Evolutionary conservation across 2,329 filamentous ascomycete genomes (phyloP).

Genomic region (Trichoderma citrinoviride): DNA sequence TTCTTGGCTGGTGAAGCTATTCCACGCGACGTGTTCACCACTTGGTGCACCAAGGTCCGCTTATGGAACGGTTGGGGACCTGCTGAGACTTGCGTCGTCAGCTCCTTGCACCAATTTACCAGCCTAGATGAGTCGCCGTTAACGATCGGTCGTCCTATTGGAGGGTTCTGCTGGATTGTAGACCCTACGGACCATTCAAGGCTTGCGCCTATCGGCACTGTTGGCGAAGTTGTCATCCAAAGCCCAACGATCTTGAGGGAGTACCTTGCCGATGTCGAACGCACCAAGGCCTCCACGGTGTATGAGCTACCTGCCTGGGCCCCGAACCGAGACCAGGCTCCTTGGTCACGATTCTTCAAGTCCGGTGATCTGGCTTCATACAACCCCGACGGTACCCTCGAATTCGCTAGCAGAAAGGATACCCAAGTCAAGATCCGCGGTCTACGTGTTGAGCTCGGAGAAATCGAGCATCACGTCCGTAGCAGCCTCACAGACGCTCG

Average conservation of each 20-base stretch:
- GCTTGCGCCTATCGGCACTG: constrained; percentile 27
- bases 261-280: constrained; percentile 41
- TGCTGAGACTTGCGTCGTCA: constrained; percentile 38
- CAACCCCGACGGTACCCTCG: constrained; percentile 38
- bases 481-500: neutral
- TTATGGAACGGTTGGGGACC: constrained; percentile 43
- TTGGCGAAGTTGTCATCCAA: constrained; percentile 38
- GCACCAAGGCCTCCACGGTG: constrained; percentile 46
- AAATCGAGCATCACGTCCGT: constrained; percentile 24
- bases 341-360: constrained; percentile 37
- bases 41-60: constrained; percentile 29
- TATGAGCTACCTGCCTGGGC: neutral
- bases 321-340: constrained; percentile 1
- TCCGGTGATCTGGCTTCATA: constrained; percentile 47
- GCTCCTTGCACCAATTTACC: neutral
- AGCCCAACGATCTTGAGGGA: constrained; percentile 47
- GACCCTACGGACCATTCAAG: constrained; percentile 25
- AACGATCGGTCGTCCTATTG: constrained; percentile 17
- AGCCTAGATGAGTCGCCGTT: neutral
- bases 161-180: constrained; percentile 27
- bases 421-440: constrained; percentile 57
- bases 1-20: constrained; percentile 20
- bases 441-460: constrained; percentile 47
- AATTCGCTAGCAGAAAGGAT: constrained; percentile 52
- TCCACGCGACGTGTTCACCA: neutral